A percentile compares a stretch with the other conserved stretches of the same genome.
These are phyloP conservation scores for Suhomyces choctaworum DNA, from an alignment of 1,139 yeast species.

Conservation along the genomic window DNA sequence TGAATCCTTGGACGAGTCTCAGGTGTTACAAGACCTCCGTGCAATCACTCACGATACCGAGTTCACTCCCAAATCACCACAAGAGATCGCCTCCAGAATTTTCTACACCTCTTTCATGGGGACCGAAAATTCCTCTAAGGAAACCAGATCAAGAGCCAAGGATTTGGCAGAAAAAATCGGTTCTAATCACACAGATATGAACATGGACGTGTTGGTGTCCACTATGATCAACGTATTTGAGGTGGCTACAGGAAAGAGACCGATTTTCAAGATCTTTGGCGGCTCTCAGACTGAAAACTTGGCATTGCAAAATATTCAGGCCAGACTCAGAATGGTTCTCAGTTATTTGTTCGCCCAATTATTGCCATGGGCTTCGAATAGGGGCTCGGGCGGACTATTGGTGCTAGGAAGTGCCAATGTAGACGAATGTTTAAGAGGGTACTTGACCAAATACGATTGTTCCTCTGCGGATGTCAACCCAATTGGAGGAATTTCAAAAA, in stretches of 20 bases:
- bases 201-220: constrained; percentile 81
- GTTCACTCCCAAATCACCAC: constrained; percentile 72
- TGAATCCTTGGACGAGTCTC: constrained; percentile 57
- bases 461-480: constrained; percentile 97
- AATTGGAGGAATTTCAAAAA: constrained; percentile 94
- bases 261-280: constrained; percentile 88
- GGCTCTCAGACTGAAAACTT: constrained; percentile 89
- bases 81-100: constrained; percentile 69
- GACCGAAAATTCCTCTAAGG: constrained; percentile 84
- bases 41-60: constrained; percentile 54
- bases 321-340: constrained; percentile 90
- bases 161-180: constrained; percentile 75
- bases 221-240: constrained; percentile 78
- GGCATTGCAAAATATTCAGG: constrained; percentile 95
- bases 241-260: constrained; percentile 85
- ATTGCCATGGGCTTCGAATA: constrained; percentile 84
- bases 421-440: constrained; percentile 96
- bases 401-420: constrained; percentile 97
- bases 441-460: constrained; percentile 93
- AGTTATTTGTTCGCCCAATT: constrained; percentile 92
- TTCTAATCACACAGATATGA: constrained; percentile 85
- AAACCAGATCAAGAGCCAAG: constrained; percentile 84
- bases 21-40: constrained; percentile 75
- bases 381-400: constrained; percentile 69
- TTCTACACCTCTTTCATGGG: constrained; percentile 97